Evolutionary conservation across 768 basidiomycete species (phyloP).

Genomic region (Lyophyllum semitale): DNA sequence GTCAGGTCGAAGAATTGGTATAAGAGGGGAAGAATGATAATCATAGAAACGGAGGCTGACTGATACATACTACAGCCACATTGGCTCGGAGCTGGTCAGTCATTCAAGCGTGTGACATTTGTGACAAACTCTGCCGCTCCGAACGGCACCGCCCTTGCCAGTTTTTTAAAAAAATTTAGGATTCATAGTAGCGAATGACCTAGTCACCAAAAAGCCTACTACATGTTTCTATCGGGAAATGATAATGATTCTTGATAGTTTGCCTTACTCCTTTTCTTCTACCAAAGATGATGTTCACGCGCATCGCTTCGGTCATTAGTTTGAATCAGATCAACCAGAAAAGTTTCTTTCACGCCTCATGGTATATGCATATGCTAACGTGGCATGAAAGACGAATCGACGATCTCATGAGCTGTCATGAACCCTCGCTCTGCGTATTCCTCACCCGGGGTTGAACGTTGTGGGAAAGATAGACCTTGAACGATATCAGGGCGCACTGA

Average conservation of each 20-base stretch:
- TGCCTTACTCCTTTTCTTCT: no score
- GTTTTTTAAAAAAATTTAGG: no score
- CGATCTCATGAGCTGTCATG: neutral
- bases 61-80: conserved; percentile 22
- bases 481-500: no score
- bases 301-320: neutral
- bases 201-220: no score
- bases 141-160: neutral
- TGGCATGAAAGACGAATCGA: neutral
- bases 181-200: no score
- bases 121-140: conserved; percentile 11
- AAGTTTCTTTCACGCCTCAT: neutral
- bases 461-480: neutral
- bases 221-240: neutral
- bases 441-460: neutral
- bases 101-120: conserved; percentile 14
- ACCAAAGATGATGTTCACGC: no score
- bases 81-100: conserved; percentile 15
- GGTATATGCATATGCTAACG: neutral
- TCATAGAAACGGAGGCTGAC: conserved; percentile 30
- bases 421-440: neutral
- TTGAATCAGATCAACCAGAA: neutral
- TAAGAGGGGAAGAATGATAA: conserved; percentile 24
- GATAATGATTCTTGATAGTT: neutral
- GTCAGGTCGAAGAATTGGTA: conserved; percentile 14